Conservation (phyloP, 768 basidiomycete species). For the Leccinellum luteum region DNA sequence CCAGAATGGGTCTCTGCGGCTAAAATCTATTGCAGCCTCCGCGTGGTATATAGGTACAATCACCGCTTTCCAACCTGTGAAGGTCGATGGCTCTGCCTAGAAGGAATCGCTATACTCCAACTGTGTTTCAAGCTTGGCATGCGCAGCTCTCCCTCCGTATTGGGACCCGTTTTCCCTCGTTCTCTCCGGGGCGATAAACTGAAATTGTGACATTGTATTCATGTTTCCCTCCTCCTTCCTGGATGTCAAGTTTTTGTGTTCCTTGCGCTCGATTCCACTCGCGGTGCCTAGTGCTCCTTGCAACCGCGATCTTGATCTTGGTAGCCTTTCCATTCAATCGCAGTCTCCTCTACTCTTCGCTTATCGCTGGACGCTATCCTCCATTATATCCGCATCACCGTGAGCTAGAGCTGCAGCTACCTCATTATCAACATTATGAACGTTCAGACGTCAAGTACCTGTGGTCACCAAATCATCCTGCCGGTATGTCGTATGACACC, state of each 20-base stretch:
- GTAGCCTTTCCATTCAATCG: conserved; percentile 23
- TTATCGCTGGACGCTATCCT: conserved; percentile 28
- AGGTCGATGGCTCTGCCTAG: neutral
- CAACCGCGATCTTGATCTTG: conserved; percentile 8
- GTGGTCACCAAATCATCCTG: conserved; percentile 46
- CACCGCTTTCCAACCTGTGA: neutral
- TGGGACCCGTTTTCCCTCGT: neutral
- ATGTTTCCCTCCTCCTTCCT: neutral
- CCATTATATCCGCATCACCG: conserved; percentile 41
- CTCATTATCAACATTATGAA: conserved; percentile 39
- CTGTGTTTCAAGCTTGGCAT: neutral
- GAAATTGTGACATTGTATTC: neutral
- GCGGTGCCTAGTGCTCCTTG: conserved; percentile 6
- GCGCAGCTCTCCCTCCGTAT: neutral
- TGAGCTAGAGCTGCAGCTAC: conserved; percentile 36
- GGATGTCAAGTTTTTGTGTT: conserved; percentile 2
- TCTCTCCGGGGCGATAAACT: neutral
- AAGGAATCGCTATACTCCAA: neutral
- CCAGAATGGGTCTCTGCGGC: neutral
- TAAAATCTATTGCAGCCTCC: too few relatives aligned
- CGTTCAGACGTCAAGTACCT: conserved; percentile 38
- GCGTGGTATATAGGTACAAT: neutral
- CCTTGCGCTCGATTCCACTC: conserved; percentile 2
- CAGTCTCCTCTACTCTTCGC: conserved; percentile 14
- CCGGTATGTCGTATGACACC: neutral